Evolutionary conservation across 495 filamentous ascomycete genomes (phyloP).

Genomic region (Aspergillus indologenus): DNA sequence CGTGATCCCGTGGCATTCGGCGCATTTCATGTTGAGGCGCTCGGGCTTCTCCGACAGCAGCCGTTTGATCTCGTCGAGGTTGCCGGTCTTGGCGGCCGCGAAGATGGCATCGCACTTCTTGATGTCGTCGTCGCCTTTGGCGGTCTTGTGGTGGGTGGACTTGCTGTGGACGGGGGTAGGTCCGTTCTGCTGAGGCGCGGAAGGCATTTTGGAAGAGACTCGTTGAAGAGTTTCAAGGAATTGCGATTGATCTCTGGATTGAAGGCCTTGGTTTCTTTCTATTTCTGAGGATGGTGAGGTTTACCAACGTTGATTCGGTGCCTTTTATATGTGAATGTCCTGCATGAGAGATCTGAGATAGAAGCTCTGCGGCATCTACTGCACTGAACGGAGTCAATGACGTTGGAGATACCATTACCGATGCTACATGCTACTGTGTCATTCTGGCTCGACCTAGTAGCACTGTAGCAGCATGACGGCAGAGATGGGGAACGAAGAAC

Average conservation of each 20-base stretch:
- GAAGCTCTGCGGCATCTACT: not conserved
- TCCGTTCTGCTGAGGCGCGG: not conserved
- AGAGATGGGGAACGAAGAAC: not conserved
- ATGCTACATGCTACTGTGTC: not conserved
- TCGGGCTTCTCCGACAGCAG: not conserved
- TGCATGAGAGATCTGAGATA: not conserved
- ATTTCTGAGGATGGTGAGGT: not conserved
- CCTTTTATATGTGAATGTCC: not conserved
- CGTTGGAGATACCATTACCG: not conserved
- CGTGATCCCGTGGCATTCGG: conserved; percentile 2
- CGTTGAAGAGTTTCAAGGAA: not conserved
- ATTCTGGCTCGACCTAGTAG: not conserved
- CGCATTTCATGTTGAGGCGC: not conserved
- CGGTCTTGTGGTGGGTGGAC: not conserved
- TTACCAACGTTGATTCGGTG: not conserved
- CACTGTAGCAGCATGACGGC: not conserved
- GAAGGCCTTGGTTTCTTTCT: not conserved
- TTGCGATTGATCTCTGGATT: not conserved
- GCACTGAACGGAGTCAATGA: not conserved
- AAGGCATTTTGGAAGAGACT: not conserved
- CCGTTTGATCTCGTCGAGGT: not conserved
- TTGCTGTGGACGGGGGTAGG: not conserved
- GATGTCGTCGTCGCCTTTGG: not conserved
- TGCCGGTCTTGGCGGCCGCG: conserved; percentile 3
- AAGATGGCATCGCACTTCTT: not conserved